Base-by-base conservation (phyloP, 129 eudicot species). In the Arctium lappa region DNA sequence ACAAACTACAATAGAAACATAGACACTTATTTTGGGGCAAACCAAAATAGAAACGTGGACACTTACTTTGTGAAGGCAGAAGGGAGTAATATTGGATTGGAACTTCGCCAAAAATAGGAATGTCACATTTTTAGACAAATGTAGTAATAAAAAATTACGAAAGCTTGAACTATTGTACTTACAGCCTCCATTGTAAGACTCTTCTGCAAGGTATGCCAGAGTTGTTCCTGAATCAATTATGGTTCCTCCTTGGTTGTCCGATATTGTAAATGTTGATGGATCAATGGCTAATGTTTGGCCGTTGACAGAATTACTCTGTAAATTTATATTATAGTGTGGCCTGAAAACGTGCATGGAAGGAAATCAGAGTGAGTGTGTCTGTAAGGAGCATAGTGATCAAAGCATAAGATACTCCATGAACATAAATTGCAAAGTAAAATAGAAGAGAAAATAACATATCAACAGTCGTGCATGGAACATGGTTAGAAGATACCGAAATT, bases 211-310 rank as follows among this genome's bases (percentile, higher is more conserved):
- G 88, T 96, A 96, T 10, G 98, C 98, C 79, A 96, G 84, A 79
- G 99, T 96, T 68, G 99, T 96, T 84, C 99, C 99, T 10, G 98
- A 96, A 91, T 96, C 99, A 72, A 96, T 88, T 40, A 96, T 96
- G 22, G 99, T 96, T 78, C 99, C 99, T 80, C 99, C 98, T 36
- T 85, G 80, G 83, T 88, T 93, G 83, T 69, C 82, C 0, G 97
- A 88, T 40, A 95, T 93, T 48, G 94, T 83, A 87, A 93, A 96
- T 0, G 89, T 94, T 72, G 90, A 84, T 50, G 95, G 79, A 81
- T 86, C 90, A 63, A 96, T 91, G 82, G 92, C 32, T 85, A 96
- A 87, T 12, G 79, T 85, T 85, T 90, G 95, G 60, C 99, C 98
- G 56, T 91, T 93, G 75, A 96, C 91, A 62, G 99, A 73, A 69